phyloP scores from a whole-genome alignment of 768 basidiomycete species.

The Pulveroboletus sp. region DNA sequence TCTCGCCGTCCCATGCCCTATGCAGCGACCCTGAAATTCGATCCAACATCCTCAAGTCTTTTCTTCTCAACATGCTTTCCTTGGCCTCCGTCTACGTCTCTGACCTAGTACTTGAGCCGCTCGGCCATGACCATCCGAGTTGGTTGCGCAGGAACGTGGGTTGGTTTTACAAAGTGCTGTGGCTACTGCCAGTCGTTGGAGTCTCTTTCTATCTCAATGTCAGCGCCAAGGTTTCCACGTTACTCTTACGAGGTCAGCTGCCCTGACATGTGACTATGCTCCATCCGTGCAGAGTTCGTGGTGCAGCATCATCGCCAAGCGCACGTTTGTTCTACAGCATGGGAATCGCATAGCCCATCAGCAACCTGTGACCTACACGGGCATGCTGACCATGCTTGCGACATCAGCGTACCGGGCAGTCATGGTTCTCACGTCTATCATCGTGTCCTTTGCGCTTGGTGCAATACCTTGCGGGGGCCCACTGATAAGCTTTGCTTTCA shows the following conservation, averaged over 20 bases:
- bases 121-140: slow-evolving; percentile 55
- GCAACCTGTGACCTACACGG: slow-evolving; percentile 57
- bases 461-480: slow-evolving; percentile 64
- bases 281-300: slow-evolving; percentile 55
- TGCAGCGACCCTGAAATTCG: slow-evolving; percentile 73
- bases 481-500: slow-evolving; percentile 57
- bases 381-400: slow-evolving; percentile 69
- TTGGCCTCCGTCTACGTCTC: slow-evolving; percentile 72
- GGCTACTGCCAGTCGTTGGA: slow-evolving; percentile 75
- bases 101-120: slow-evolving; percentile 64
- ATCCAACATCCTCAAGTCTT: slow-evolving; percentile 67
- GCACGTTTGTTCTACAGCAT: slow-evolving; percentile 66
- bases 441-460: slow-evolving; percentile 59
- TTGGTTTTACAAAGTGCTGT: slow-evolving; percentile 72
- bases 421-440: slow-evolving; percentile 75
- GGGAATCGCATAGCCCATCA: slow-evolving; percentile 53
- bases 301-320: slow-evolving; percentile 72
- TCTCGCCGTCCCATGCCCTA: slow-evolving; percentile 9
- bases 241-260: slow-evolving; percentile 4
- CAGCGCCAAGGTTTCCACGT: slow-evolving; percentile 27
- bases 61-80: slow-evolving; percentile 67
- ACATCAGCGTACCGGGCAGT: slow-evolving; percentile 78
- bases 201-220: slow-evolving; percentile 81
- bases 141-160: slow-evolving; percentile 72
- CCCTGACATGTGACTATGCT: slow-evolving; percentile 8